Conservation (phyloP, 2,329 filamentous ascomycete species). For the Phyllosticta citrichinensis region DNA sequence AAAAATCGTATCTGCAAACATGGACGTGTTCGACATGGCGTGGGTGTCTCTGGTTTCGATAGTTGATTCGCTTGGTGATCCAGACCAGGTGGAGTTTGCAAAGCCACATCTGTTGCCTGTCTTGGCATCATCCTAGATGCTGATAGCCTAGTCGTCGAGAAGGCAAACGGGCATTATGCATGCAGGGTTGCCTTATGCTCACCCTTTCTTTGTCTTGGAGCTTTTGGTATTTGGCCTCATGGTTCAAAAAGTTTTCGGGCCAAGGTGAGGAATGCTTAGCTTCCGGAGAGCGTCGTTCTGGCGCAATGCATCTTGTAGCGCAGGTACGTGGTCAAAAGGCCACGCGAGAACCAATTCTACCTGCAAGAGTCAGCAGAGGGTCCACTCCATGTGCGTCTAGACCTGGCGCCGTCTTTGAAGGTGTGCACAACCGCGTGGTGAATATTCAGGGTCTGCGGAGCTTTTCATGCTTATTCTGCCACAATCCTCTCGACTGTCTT, state of each 20-base stretch:
- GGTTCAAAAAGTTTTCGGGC: background rate
- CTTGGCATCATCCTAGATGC: background rate
- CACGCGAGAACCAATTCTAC: background rate
- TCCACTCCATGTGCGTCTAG: background rate
- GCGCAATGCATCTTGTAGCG: background rate
- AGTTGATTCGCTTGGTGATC: background rate
- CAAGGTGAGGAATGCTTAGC: background rate
- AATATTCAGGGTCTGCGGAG: background rate
- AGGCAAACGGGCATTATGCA: background rate
- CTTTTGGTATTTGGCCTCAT: background rate
- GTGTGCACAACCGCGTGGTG: background rate
- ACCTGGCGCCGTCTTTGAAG: background rate
- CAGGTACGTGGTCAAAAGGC: background rate
- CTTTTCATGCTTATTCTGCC: background rate
- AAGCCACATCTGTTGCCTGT: background rate
- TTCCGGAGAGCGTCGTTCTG: background rate
- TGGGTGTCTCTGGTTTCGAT: background rate
- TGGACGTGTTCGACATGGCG: background rate
- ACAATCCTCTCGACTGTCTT: background rate
- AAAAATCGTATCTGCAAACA: background rate
- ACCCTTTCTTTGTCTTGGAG: background rate
- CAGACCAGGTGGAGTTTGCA: background rate
- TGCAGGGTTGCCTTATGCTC: background rate
- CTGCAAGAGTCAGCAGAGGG: background rate
- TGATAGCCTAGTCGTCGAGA: background rate